phyloP scores from a whole-genome alignment of 345 rosid genomes.

The Acer saccharum region DNA sequence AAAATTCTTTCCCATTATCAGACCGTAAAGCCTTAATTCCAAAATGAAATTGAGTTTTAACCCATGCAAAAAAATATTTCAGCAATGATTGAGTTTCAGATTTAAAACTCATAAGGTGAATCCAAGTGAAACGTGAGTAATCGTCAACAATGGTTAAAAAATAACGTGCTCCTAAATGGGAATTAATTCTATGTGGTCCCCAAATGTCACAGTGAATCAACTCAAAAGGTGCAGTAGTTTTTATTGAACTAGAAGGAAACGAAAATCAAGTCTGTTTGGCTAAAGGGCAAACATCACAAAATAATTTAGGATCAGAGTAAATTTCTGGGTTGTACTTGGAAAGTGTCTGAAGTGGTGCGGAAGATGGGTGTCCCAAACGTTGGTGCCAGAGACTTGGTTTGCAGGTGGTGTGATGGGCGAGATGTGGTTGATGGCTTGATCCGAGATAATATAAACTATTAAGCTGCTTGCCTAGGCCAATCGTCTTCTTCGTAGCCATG shows the following conservation, averaged over 20 bases:
- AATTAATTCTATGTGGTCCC: background rate
- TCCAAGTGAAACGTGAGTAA: conserved; percentile 11
- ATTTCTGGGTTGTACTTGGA: background rate
- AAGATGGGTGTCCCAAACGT: background rate
- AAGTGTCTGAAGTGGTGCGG: background rate
- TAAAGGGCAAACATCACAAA: background rate
- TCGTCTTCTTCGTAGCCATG: background rate
- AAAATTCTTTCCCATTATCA: conserved; percentile 17
- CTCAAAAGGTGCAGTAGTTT: background rate
- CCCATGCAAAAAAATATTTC: background rate
- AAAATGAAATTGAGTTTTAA: background rate
- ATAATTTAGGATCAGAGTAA: background rate
- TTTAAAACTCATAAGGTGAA: conserved; percentile 11
- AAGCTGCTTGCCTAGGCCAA: conserved; percentile 11
- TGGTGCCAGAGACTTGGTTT: conserved; percentile 14
- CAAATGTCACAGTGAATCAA: conserved; percentile 7
- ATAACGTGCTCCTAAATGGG: background rate
- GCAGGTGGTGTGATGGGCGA: background rate
- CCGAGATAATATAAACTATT: background rate
- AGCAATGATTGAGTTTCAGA: background rate
- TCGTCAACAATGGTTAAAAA: conserved; percentile 8
- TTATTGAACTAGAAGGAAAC: background rate
- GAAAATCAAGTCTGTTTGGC: background rate
- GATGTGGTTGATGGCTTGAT: background rate
- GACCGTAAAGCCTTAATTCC: background rate